Percentiles rank a stretch among this genome's conserved stretches.
Conservation (phyloP, 208 protist species). For the Acanthamoeba triangularis region DNA sequence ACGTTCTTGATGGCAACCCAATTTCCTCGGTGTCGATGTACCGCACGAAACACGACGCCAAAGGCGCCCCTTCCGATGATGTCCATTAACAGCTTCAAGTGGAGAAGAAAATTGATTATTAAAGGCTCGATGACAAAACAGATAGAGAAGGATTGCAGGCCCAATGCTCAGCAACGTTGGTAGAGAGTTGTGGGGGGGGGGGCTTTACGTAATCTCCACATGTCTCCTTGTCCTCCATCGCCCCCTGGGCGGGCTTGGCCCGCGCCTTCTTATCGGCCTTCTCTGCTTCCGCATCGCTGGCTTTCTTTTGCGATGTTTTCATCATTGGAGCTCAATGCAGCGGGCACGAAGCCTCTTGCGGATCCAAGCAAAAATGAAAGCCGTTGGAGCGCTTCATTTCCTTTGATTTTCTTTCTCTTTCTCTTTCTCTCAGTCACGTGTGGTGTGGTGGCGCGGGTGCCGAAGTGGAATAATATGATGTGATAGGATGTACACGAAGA, state of each 20-base stretch:
- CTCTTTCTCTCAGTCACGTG: no score
- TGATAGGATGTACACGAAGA: background rate
- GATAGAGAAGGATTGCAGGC: background rate
- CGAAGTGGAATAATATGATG: no score
- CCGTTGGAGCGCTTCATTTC: background rate
- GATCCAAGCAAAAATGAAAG: background rate
- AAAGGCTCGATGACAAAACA: background rate
- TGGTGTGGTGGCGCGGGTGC: no score
- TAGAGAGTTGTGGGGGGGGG: background rate
- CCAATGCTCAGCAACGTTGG: background rate
- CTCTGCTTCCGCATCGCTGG: background rate
- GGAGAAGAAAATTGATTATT: background rate
- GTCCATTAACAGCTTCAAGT: conserved; percentile 65
- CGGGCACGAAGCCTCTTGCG: background rate
- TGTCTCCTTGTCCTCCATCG: conserved; percentile 78
- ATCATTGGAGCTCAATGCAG: background rate
- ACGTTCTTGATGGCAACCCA: conserved; percentile 91
- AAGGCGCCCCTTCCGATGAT: conserved; percentile 71
- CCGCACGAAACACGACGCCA: conserved; percentile 72
- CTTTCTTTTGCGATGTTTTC: conserved; percentile 39
- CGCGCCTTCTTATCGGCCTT: conserved; percentile 71
- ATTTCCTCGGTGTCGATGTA: conserved; percentile 80
- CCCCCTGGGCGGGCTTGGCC: conserved; percentile 59
- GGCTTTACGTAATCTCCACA: conserved; percentile 68
- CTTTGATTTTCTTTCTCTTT: background rate